These are phyloP conservation scores for Penicillium maclennaniae DNA, from an alignment of 495 filamentous ascomycete genomes.

Conservation along the genomic window DNA sequence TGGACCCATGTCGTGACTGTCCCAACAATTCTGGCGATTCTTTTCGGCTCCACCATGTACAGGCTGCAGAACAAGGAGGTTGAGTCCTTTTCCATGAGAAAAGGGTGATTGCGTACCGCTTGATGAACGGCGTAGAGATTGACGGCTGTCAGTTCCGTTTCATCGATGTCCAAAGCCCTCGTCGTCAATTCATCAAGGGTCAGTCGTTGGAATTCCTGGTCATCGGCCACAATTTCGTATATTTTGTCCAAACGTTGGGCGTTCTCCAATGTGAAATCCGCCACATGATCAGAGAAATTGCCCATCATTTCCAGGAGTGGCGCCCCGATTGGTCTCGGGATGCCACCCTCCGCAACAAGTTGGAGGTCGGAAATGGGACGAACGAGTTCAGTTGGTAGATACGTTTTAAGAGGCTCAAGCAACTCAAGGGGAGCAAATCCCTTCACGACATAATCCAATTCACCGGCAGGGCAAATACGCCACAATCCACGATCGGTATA, in stretches of 20 bases:
- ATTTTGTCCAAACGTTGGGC: constrained; percentile 48
- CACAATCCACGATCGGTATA: constrained; percentile 71
- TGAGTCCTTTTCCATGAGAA: constrained; percentile 47
- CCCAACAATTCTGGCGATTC: constrained; percentile 40
- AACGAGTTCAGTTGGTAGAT: constrained; percentile 52
- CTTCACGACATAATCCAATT: constrained; percentile 59
- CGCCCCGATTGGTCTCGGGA: constrained; percentile 37
- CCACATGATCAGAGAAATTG: constrained; percentile 26
- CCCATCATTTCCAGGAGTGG: constrained; percentile 31
- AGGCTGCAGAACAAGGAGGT: constrained; percentile 38
- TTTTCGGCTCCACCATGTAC: constrained; percentile 49
- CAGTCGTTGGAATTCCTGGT: constrained; percentile 47
- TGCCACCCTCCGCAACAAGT: constrained; percentile 37
- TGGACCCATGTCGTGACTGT: constrained; percentile 55
- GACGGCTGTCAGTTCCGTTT: constrained; percentile 44
- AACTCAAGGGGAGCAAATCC: constrained; percentile 56
- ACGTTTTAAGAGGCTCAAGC: constrained; percentile 56
- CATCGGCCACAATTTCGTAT: constrained; percentile 43
- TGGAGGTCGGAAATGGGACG: constrained; percentile 41
- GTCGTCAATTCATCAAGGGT: constrained; percentile 62
- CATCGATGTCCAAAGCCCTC: constrained; percentile 40
- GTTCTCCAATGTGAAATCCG: constrained; percentile 44
- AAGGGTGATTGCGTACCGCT: constrained; percentile 39
- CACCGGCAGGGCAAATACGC: constrained; percentile 48
- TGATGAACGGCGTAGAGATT: constrained; percentile 68